Percentiles rank a stretch among this genome's conserved stretches.
Conservation (phyloP, 2,329 filamentous ascomycete species). For the Lasiodiplodia sp. region DNA sequence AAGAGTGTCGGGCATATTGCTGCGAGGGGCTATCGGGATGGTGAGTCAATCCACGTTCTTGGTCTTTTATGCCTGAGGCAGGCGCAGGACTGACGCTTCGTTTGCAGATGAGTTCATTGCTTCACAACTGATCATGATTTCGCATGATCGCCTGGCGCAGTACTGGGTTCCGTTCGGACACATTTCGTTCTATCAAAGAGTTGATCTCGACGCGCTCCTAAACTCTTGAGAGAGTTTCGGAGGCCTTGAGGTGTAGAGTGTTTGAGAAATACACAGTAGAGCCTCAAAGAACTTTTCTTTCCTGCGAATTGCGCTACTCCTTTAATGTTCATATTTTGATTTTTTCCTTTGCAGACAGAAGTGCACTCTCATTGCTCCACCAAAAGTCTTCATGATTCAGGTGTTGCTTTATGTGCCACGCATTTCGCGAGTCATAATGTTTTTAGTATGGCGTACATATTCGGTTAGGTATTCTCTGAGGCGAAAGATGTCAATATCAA, state of each 20-base stretch:
- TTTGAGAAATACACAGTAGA: neutral
- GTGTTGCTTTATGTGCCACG: neutral
- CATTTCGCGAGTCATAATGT: neutral
- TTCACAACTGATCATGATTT: constrained; percentile 79
- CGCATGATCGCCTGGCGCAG: constrained; percentile 78
- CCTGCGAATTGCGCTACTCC: neutral
- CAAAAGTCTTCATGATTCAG: neutral
- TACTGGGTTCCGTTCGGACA: constrained; percentile 73
- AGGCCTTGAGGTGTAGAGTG: neutral
- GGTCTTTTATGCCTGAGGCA: neutral
- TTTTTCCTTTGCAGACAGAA: neutral
- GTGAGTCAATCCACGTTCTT: constrained; percentile 58
- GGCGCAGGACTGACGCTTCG: neutral
- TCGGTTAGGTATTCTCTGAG: neutral
- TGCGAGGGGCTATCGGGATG: constrained; percentile 70
- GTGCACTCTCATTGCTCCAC: neutral
- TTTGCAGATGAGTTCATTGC: constrained; percentile 74
- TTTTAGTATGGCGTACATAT: neutral
- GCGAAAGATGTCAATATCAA: neutral
- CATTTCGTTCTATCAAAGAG: constrained; percentile 57
- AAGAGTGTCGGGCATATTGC: constrained; percentile 81
- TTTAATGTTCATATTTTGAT: neutral
- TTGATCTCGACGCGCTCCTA: constrained; percentile 52
- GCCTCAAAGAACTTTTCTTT: neutral
- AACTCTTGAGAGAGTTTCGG: constrained; percentile 4